Base-by-base conservation (phyloP, 2,329 filamentous ascomycete species). In the Fusarium graminum region DNA sequence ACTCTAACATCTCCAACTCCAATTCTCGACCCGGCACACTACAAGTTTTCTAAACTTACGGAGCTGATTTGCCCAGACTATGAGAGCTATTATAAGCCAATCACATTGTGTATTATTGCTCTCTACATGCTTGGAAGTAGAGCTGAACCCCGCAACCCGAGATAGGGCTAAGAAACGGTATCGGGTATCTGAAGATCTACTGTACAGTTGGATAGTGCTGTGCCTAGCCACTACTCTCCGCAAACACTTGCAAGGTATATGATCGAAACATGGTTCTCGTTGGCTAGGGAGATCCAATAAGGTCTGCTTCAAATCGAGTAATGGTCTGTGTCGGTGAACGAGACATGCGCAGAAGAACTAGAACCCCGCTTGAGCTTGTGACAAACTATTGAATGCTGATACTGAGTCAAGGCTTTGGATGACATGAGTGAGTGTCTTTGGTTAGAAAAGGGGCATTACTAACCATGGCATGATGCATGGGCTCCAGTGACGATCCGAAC, bases 131-230 rank as follows among this genome's bases (percentile, higher is more conserved):
- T 25, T 19, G 4, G 19, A 28, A 16, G 34, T 29, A 34, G 40
- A 38, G 45, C 13, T 42, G 10, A 39, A 32, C 30, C 39, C 50
- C 30, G 14, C 46, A 26, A 22, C 13, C 11, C 3, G 6, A 39
- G n/a, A 19, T 13, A 17, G 34, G 5, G 43, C 54, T 43, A 52
- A 30, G 14, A 28, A n/a, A 52, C 25, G 26, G 16, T 10, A 12
- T 43, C 57, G 57, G 38, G 43, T 49, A 47, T 43, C 39, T 38
- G 13, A 39, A 17, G 59, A 38, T 46, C 42, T 46, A 36, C 34
- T 22, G 22, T 40, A 29, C 45, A n/a, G 36, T 17, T 49, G 22
- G 39, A 54, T 44, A 29, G 43, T 43, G 25, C 43, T 42, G 30
- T 43, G 43, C n/a, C 26, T 40, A 36, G 49, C 17, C 9, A n/a